These are phyloP conservation scores for Chalaropsis thielavioides DNA, from an alignment of 2,329 filamentous ascomycete species.

Conservation along the genomic window DNA sequence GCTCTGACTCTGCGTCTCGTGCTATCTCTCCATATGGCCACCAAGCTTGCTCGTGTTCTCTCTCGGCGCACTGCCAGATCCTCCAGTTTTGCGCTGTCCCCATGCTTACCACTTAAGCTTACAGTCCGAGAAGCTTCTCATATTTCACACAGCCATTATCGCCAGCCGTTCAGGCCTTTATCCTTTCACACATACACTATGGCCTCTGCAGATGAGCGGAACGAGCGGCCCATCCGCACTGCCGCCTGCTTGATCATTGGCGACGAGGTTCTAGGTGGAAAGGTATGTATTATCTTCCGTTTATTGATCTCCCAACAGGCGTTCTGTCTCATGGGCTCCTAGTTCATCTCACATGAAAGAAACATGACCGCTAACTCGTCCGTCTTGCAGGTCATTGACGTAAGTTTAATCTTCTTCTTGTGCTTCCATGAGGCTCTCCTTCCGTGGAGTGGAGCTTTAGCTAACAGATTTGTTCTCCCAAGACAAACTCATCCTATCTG, in stretches of 20 bases:
- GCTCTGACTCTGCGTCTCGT: background rate
- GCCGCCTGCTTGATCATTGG: constrained; percentile 90
- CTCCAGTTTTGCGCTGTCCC: too few relatives aligned
- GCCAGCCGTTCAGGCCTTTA: background rate
- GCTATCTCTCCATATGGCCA: background rate
- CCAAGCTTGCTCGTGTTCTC: background rate
- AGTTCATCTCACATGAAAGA: background rate
- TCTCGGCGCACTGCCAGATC: background rate
- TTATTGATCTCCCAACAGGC: background rate
- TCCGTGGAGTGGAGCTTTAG: background rate
- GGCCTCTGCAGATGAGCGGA: constrained; percentile 36
- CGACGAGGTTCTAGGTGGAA: constrained; percentile 91
- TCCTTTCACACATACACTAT: constrained; percentile 26
- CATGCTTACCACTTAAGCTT: background rate
- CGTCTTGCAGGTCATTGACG: constrained; percentile 12
- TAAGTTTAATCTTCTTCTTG: constrained; percentile 3
- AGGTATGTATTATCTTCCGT: constrained; percentile 40
- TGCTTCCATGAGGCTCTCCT: background rate
- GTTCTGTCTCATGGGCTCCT: background rate
- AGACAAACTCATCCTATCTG: constrained; percentile 43
- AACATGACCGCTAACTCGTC: background rate
- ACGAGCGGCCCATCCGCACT: constrained; percentile 61
- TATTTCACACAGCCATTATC: background rate
- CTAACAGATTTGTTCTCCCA: background rate
- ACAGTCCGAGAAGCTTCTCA: background rate